Base-by-base conservation (phyloP, 768 basidiomycete species). In the Strobilomyces echinocephalus region DNA sequence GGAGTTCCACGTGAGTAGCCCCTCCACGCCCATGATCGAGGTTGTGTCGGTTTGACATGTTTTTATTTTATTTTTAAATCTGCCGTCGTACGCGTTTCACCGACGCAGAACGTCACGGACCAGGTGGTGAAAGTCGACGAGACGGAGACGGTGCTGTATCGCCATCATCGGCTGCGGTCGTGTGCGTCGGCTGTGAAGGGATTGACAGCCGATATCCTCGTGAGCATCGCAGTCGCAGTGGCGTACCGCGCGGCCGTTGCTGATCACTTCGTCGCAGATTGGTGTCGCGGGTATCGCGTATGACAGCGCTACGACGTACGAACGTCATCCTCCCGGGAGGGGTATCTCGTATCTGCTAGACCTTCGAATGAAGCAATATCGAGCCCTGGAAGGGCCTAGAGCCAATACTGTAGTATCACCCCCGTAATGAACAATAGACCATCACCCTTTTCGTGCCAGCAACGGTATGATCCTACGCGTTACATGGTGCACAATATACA, bases 131-230 rank as follows among this genome's bases (percentile, higher is more conserved):
- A 67, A 34, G 66, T 80, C 1, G 63, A 73, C 2, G 76, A 79
- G 69, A 68, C 84, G 9, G 77, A 74, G 33, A 72, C 76, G 35
- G 74, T 76, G 9, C 59, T 71, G 0, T 94, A 93, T 60, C 81
- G 93, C 16, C 85, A 91, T 82, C 90, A 95, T 64, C 84, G 92
- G 8, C 86, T 95, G 61, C 79, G 89, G 34, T 84, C 86, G 3
- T 76, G 76, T 0, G 85, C 85, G 1, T 91, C 91, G 16, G 84
- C 91, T 0, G 78, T 95, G 53, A 91, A 91, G 66, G 92, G 92
- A 1, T 68, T 95, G 3, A 94, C 91, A 1, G 76, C 88, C 2
- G 87, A 91, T 58, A 88, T 95, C 14, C 71, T 95, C 48, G 90
- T 91, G 58, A 54, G 85, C n/a, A 3, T 18, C 53, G 7, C 16